A percentile compares a stretch with the other conserved stretches of the same genome.
Evolutionary conservation across 345 rosid species (phyloP).

Genomic region (sweet orange (Citrus sinensis)): DNA sequence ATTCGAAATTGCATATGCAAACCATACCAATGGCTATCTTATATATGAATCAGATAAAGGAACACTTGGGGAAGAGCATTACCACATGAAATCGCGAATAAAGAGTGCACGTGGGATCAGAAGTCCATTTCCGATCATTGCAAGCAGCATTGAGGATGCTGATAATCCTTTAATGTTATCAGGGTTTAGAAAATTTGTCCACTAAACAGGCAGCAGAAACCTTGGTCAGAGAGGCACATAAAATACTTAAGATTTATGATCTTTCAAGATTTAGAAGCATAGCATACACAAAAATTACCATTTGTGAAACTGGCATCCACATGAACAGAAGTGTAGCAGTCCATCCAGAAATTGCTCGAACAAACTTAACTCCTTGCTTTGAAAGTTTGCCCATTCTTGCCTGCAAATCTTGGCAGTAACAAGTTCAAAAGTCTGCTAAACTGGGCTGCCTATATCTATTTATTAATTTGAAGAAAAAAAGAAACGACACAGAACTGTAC

Average conservation of each 20-base stretch:
- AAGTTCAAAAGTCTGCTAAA: slow-evolving; percentile 20
- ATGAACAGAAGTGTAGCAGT: slow-evolving; percentile 94
- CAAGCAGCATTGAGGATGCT: slow-evolving; percentile 78
- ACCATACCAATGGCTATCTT: neutral
- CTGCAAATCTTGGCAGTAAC: slow-evolving; percentile 49
- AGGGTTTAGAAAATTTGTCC: slow-evolving; percentile 87
- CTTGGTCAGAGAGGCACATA: slow-evolving; percentile 17
- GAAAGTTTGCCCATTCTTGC: slow-evolving; percentile 72
- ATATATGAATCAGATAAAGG: neutral
- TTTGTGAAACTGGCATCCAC: slow-evolving; percentile 96
- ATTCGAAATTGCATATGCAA: neutral
- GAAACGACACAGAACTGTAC: neutral
- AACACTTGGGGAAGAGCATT: slow-evolving; percentile 20
- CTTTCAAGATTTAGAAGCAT: neutral
- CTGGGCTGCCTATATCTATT: neutral
- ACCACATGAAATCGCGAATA: slow-evolving; percentile 95
- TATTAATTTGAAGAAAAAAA: neutral
- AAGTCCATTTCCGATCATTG: slow-evolving; percentile 89
- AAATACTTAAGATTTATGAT: neutral
- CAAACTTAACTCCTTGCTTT: slow-evolving; percentile 56
- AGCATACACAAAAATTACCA: slow-evolving; percentile 42
- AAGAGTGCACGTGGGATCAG: slow-evolving; percentile 91
- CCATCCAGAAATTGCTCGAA: slow-evolving; percentile 85
- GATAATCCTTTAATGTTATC: slow-evolving; percentile 86
- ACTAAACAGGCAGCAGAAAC: slow-evolving; percentile 41